Evolutionary conservation across 1,284 basidiomycete species (phyloP), one percentile per base, ranked within the genome.

Genomic region (Apiotrichum brassicae): DNA sequence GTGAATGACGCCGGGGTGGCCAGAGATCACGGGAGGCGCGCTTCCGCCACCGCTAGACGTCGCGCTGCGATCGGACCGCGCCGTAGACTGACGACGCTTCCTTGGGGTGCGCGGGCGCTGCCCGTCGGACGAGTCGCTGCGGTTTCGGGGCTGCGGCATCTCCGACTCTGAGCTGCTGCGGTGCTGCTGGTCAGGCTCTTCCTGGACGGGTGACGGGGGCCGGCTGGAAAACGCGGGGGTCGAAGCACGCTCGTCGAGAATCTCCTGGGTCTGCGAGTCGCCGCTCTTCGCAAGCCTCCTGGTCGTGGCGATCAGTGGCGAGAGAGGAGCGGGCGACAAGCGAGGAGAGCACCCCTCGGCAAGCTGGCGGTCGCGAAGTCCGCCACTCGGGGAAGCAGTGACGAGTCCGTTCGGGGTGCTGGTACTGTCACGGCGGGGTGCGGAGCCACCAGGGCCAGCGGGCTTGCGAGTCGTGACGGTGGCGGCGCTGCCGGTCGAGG

Each of bases 1-100:
- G 45, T 82, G 80, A 18, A 93, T 83, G 49, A 92, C 81, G 2
- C 90, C 89, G 2, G 87, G 86, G 74, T 93, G 88, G 11, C 81
- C 81, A 13, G 14, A 11, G 11, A 46, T 41, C 30, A 12, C 38
- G 28, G 20, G 23, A 26, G 41, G n/a, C 33, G 33, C n/a, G 33
- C 13, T 11, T 3, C 28, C 40, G 13, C 38, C 30, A 22, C 30
- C 42, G 18, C 20, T 40, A n/a, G 63, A 63, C 38, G 58, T 63
- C 19, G 59, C 62, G 19, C 58, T 63, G 39, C 59, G 60, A 35
- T 71, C 69, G 7, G 60, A 63, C 2, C 60, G 63, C 0, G 68
- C 68, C 12, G 61, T 33, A 6, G 63, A 65, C 44, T 60, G 56
- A 18, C 68, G 47, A 18, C 68, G 48, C 37, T 57, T 59, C 36